Base-by-base conservation (phyloP, 2,329 filamentous ascomycete genomes). In the Magnaporthiopsis rhizophila region DNA sequence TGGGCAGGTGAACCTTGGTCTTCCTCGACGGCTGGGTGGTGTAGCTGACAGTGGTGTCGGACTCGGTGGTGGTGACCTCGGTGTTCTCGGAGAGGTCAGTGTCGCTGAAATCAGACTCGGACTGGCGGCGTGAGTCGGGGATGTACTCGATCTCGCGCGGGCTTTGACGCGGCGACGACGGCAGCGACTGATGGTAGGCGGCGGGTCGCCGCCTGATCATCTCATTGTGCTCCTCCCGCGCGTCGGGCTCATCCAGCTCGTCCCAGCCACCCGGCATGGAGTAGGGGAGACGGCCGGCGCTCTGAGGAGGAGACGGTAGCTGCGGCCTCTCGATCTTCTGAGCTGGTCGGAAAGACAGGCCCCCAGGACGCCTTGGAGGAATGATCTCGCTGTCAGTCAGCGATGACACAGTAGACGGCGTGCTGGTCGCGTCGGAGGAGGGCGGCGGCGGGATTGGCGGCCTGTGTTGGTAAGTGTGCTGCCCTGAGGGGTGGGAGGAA, bases 11-110 rank as follows among this genome's bases (percentile, higher is more conserved):
- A 15, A 58, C 57, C 57, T 28, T 58, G 58, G 26, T 5, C 36
- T 56, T 57, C 30, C 30, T 50, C 18, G 30, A 28, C 30, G 24
- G 26, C 45, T 38, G n/a, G n/a, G n/a, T 34, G 53, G 61, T 26
- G 26, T 30, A 30, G 21, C 59, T 50, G n/a, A 59, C 21, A 38
- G 59, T 60, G 18, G 57, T 28, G 21, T 66, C 62, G 24, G 60
- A 66, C 11, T 66, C 64, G 7, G 66, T 62, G 7, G 66, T 66
- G 6, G 67, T 68, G n/a, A 64, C 65, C 24, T 67, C 65, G n/a
- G 67, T 68, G 58, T 63, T 66, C 30, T 36, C 65, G 4, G 67
- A 68, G 6, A 66, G 66, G 15, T 61, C 63, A 2, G 66, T 67
- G 26, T 65, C 60, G 21, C 45, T 66, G 4, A 67, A 66, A 3